Evolutionary conservation across 1,139 yeast genomes (phyloP), one percentile per base, ranked within the genome.

Genomic region (Saccharomyces hybrid): DNA sequence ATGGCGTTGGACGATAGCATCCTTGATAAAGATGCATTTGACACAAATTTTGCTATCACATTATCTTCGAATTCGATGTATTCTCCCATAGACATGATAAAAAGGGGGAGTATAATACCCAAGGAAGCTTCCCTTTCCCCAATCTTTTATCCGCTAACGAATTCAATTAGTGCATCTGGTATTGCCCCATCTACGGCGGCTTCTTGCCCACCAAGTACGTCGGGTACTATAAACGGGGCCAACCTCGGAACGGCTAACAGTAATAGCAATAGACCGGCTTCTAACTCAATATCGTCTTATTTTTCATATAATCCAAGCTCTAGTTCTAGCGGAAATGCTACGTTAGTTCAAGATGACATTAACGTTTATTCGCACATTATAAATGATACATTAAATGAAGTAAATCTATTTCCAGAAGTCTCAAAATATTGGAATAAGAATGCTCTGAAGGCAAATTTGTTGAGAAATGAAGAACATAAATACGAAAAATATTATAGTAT

Each of bases 351-450:
- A 38, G 70, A 66, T 44, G 67, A 64, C 50, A 56, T 67, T 28
- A 68, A 66, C 50, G 56, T 66, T 11, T 68, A 68, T 47, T 46
- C 54, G 4, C 62, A 65, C 34, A 65, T 68, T 6, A 55, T 64
- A 4, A 62, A 63, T 38, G 61, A 65, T 47, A 53, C 63, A 2
- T 47, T 67, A 20, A 46, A 50, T 3, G 53, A 57, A 4, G 51
- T 62, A 8, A 56, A 58, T 27, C 55, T 67, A 56, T 55, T 56
- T 13, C 41, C 50, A 5, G 56, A 54, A n/a, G 65, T 63, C 11
- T 54, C 59, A 6, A 62, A 59, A 47, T 41, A 54, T 13, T 58
- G 63, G 62, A 58, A 57, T 44, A 47, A 50, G 3, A 50, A 42
- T 14, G 7, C 42, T 23, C 9, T 34, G 42, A 34, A 34, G 14